Base-by-base conservation (phyloP, 179 eudicot genomes). In the Amaranthus tricolor region DNA sequence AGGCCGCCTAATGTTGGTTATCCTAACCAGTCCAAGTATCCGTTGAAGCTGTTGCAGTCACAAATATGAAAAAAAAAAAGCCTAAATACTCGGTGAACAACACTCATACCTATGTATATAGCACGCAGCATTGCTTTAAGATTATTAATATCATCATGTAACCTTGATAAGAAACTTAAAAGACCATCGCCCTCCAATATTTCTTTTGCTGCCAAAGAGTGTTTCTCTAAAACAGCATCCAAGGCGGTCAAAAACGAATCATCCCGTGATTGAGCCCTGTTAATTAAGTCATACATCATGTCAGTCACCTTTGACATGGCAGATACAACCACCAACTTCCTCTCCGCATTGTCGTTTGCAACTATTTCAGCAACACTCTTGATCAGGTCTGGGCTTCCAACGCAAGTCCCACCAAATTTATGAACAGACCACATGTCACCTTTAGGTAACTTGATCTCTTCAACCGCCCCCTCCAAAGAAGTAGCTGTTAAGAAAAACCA, bases 281-380 rank as follows among this genome's bases (percentile, higher is more conserved):
- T 74, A 74, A 94, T 87, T 53, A 85, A 87, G 76, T 87, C 92
- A 71, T 91, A 94, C 98, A 94, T 96, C 98, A 96, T 94, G 79
- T 96, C 98, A 19, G 99, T 96, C 73, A 94, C 99, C 83, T 96
- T 94, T 17, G 98, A 91, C 99, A 96, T 96, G 53, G 99, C 98
- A 66, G 99, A 96, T 62, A 96, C 99, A 62, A 96, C 92, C 82
- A 96, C 99, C 84, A 94, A 79, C 56, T 88, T 96, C 80, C 94
- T 85, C 85, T 91, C 93, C 10, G 98, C 86, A 2, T 55, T 62
- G 77, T 96, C 99, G 43, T 81, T 82, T 15, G 85, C 82, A 47
- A 96, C 83, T 71, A 96, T 89, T 40, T 96, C 88, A 1, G 97
- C 93, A 78, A 96, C 99, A 81, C 88, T 91, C 74, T 69, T 86